Evolutionary conservation across 2,329 filamentous ascomycete species (phyloP), one percentile per base, ranked within the genome.

Genomic region (Talaromyces sp.): DNA sequence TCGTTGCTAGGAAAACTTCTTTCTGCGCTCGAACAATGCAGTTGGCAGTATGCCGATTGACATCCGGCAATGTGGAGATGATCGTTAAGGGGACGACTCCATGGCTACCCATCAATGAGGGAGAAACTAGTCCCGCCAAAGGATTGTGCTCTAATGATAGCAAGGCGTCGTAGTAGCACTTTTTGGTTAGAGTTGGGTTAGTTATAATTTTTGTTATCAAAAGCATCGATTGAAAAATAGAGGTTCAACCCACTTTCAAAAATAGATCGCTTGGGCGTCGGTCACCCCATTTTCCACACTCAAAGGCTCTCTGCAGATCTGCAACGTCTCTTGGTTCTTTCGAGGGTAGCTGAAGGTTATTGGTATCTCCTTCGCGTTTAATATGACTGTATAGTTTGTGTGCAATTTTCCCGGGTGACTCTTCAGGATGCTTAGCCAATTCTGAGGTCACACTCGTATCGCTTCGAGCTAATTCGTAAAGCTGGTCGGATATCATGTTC

Each of bases 1-100:
- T 91, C 0, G 90, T 93, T 0, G 86, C 86, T 10, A 93, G 77
- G 59, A 89, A 86, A 0, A 93, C 85, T 67, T 93, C 90, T 35
- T 82, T 82, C 67, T 90, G 81, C 0, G 90, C 90, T 4, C 86
- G 81, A 2, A 83, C 89, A 35, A 93, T 93, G 21, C 90, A 78
- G 65, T 93, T 92, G 1, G 88, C 85, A 76, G 90, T 89, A 71
- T 93, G 89, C 1, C 88, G 81, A 62, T 84, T 85, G 29, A 92
- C 84, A 69, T 93, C 89, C 0, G 87, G 86, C 24, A 90, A 81
- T 65, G 84, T 83, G 0, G 85, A 87, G 29, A 93, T 85, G 46
- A 91, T 82, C 0, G 87, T 89, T 64, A 93, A 72, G 0, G 89
- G 89, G 9, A 89, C 75, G 0, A 84, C 83, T 3, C 89, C 90